Conservation (phyloP, 345 rosid species). For the Eucalyptus regnans region DNA sequence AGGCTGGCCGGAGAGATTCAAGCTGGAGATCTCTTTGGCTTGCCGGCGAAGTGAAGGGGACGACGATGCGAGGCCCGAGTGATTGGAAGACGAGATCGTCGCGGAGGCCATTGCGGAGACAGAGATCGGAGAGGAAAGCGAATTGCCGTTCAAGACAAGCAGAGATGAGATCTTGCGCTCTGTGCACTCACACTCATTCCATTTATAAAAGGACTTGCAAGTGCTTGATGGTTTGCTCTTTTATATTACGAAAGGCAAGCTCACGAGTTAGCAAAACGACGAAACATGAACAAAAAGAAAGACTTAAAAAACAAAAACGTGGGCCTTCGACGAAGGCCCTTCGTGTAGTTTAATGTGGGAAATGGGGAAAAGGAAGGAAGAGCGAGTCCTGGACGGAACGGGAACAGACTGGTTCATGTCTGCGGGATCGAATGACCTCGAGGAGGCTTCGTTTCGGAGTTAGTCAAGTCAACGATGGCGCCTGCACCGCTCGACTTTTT, state of each 20-base stretch:
- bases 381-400: background rate
- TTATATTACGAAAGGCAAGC: background rate
- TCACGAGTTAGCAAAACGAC: background rate
- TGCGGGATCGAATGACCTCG: background rate
- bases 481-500: background rate
- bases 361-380: background rate
- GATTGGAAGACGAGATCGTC: background rate
- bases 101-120: background rate
- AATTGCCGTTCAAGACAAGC: background rate
- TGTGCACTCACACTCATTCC: background rate
- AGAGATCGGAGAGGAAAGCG: background rate
- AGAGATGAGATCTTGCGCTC: background rate
- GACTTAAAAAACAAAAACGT: background rate
- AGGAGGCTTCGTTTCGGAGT: background rate
- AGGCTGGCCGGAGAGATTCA: background rate
- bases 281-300: background rate
- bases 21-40: background rate
- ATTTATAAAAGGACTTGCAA: background rate
- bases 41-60: background rate
- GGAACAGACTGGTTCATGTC: background rate
- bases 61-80: background rate
- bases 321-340: background rate
- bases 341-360: background rate
- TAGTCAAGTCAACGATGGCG: background rate
- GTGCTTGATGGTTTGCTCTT: background rate